Percentiles rank a stretch among this genome's conserved stretches.
Conservation (phyloP, 352 stramenopile genomes). For the Globisporangium spinosum region DNA sequence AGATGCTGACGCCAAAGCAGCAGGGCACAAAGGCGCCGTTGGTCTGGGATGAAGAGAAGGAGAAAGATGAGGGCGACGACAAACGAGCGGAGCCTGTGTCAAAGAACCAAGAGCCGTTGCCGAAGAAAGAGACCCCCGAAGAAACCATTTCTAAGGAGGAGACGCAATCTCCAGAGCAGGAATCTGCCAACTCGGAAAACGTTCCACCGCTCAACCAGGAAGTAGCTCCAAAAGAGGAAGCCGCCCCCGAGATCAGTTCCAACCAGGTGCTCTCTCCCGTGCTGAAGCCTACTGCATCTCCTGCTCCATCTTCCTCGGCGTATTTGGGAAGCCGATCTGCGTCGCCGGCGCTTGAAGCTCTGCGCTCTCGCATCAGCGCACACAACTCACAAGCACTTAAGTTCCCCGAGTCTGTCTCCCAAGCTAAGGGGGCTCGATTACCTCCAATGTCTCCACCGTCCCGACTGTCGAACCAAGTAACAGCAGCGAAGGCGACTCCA, state of each 20-base stretch:
- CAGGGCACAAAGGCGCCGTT: neutral
- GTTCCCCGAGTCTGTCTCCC: neutral
- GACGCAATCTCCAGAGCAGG: neutral
- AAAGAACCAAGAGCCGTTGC: conserved; percentile 9
- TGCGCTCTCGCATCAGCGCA: conserved; percentile 16
- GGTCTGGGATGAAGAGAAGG: conserved; percentile 10
- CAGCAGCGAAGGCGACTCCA: neutral
- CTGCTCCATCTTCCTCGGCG: neutral
- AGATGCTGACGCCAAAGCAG: conserved; percentile 2
- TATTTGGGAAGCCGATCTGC: conserved; percentile 7
- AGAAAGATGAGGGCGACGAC: neutral
- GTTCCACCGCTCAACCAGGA: neutral
- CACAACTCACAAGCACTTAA: conserved; percentile 10
- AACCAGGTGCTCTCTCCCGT: conserved; percentile 5
- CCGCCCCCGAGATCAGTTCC: neutral
- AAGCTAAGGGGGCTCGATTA: neutral
- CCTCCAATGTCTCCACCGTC: neutral
- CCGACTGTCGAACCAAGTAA: neutral
- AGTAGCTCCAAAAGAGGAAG: neutral
- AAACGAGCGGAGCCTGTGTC: neutral
- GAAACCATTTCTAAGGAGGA: neutral
- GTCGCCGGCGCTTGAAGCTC: conserved; percentile 5
- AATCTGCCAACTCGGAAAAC: neutral
- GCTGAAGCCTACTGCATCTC: neutral
- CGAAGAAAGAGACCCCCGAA: neutral